Evolutionary conservation across 495 filamentous ascomycete genomes (phyloP).

Genomic region (Letharia columbiana): DNA sequence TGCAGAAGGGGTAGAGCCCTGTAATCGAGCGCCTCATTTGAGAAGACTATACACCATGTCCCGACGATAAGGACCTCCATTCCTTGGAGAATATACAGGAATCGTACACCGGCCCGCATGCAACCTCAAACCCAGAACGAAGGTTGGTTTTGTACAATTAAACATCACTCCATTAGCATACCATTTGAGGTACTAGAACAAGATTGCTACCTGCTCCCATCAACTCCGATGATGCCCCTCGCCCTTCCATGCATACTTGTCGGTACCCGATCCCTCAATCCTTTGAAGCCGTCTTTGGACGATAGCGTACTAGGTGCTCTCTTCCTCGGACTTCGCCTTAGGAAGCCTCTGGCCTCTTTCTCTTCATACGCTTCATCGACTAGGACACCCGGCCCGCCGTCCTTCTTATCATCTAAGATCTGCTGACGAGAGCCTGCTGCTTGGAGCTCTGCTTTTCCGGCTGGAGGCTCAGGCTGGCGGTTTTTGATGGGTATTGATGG

Average conservation of each 20-base stretch:
- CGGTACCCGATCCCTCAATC: slow-evolving; percentile 22
- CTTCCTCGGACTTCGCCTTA: slow-evolving; percentile 17
- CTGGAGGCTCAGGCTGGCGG: slow-evolving; percentile 21
- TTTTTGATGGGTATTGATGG: slow-evolving; percentile 4
- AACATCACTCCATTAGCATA: not conserved
- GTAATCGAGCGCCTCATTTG: not conserved
- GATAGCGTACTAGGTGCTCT: slow-evolving; percentile 21
- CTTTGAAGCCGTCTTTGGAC: slow-evolving; percentile 23
- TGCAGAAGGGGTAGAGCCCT: not conserved
- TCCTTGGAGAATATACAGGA: not conserved
- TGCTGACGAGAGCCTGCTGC: slow-evolving; percentile 28
- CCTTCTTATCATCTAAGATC: slow-evolving; percentile 23
- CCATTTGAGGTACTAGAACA: not conserved
- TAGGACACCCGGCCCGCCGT: slow-evolving; percentile 21
- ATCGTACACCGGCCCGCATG: not conserved
- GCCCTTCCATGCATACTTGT: slow-evolving; percentile 25
- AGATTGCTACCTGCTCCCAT: slow-evolving; percentile 17
- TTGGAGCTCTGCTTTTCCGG: slow-evolving; percentile 26
- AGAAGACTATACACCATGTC: not conserved
- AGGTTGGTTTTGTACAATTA: slow-evolving; percentile 14
- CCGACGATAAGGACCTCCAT: not conserved
- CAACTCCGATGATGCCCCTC: slow-evolving; percentile 20
- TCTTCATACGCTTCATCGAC: slow-evolving; percentile 23
- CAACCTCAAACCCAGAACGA: not conserved
- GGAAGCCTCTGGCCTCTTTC: slow-evolving; percentile 19